Evolutionary conservation across 768 basidiomycete species (phyloP).

Genomic region (Myochromella boudieri): DNA sequence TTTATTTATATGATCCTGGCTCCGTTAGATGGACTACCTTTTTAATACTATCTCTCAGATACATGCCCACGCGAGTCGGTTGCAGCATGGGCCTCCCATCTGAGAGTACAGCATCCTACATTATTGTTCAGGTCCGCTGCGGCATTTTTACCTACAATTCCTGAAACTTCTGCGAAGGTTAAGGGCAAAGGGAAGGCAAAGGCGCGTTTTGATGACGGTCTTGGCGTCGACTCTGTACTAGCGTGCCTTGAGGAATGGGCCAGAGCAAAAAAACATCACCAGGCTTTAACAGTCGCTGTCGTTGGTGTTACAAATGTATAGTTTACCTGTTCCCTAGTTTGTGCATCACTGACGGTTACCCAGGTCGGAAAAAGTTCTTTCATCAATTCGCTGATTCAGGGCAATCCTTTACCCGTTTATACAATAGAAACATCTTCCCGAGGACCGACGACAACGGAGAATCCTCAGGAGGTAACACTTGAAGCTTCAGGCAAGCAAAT

Average conservation of each 20-base stretch:
- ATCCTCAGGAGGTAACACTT: conserved; percentile 60
- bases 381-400: conserved; percentile 72
- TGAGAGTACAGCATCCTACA: conserved; percentile 62
- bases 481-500: conserved; percentile 50
- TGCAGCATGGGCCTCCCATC: conserved; percentile 60
- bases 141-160: conserved; percentile 52
- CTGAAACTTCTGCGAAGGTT: conserved; percentile 23
- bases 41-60: conserved; percentile 44
- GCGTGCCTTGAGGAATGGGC: conserved; percentile 47
- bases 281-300: conserved; percentile 68
- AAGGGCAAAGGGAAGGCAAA: conserved; percentile 49
- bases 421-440: conserved; percentile 48
- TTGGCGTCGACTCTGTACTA: conserved; percentile 57
- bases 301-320: conserved; percentile 81
- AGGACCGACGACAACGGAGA: conserved; percentile 71
- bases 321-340: conserved; percentile 21
- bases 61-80: conserved; percentile 77
- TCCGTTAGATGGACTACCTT: not conserved
- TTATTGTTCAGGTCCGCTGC: conserved; percentile 74
- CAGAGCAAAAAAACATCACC: conserved; percentile 42
- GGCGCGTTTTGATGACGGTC: conserved; percentile 49
- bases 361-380: conserved; percentile 85
- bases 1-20: conserved; percentile 12
- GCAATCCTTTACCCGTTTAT: conserved; percentile 57
- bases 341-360: conserved; percentile 1